phyloP scores from a whole-genome alignment of 164 flowering plant species.

The Amborella trichopoda region DNA sequence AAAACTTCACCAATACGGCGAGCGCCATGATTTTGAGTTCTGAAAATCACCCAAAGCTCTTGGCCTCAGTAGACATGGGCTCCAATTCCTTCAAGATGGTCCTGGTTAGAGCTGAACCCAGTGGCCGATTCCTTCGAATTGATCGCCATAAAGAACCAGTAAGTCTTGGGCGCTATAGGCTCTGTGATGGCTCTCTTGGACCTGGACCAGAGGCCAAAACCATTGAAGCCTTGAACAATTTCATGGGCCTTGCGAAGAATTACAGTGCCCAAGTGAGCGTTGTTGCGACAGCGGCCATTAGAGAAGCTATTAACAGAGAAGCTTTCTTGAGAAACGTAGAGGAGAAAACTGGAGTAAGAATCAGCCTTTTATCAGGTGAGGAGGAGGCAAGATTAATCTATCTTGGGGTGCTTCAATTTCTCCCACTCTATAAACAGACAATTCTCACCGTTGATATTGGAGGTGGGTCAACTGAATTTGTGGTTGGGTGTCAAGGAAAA shows the following conservation, averaged over 20 bases:
- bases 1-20: no score
- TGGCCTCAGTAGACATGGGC: conserved; percentile 72
- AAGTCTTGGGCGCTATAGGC: conserved; percentile 27
- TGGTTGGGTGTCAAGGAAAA: conserved; percentile 30
- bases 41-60: conserved; percentile 17
- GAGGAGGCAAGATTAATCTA: conserved; percentile 53
- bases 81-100: conserved; percentile 67
- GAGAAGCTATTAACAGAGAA: conserved; percentile 31
- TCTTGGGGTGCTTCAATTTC: conserved; percentile 43
- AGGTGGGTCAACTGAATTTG: conserved; percentile 70
- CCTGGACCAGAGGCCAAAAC: conserved; percentile 25
- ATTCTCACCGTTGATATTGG: conserved; percentile 50
- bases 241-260: conserved; percentile 17
- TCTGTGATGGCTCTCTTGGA: conserved; percentile 12
- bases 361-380: conserved; percentile 40
- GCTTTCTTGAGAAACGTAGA: conserved; percentile 20
- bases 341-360: conserved; percentile 21
- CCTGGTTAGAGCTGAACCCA: conserved; percentile 32
- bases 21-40: conserved; percentile 4
- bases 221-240: conserved; percentile 26
- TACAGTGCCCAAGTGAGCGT: conserved; percentile 16
- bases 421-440: conserved; percentile 25
- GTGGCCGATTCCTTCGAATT: conserved; percentile 39
- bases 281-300: conserved; percentile 58
- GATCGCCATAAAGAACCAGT: conserved; percentile 39